phyloP scores from a whole-genome alignment of 2,329 filamentous ascomycete genomes.

The Alternaria alternata region DNA sequence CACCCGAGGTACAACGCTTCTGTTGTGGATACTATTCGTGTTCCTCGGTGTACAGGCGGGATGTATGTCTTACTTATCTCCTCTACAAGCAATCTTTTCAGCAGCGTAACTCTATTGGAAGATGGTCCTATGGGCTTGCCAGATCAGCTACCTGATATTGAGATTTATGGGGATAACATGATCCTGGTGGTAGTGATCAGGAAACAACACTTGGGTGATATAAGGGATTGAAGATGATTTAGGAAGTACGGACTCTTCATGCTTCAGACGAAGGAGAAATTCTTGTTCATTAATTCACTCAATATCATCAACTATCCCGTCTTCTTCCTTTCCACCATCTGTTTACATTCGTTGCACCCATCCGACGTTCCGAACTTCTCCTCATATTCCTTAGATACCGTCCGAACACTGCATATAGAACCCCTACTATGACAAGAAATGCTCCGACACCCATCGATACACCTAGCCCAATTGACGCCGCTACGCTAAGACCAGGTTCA shows the following conservation, averaged over 20 bases:
- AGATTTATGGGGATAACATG: background rate
- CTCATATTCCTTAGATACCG: background rate
- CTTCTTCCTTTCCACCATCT: background rate
- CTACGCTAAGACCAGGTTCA: background rate
- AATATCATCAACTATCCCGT: background rate
- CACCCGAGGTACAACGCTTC: background rate
- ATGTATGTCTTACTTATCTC: background rate
- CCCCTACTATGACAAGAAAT: background rate
- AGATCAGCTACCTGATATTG: background rate
- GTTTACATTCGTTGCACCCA: background rate
- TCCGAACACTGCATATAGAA: slow-evolving; percentile 1
- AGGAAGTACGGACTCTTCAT: background rate
- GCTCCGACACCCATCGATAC: slow-evolving; percentile 3
- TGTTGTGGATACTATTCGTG: background rate
- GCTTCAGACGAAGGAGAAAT: background rate
- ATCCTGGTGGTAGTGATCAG: too few species aligned
- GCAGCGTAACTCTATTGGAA: background rate
- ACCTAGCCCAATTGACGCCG: background rate
- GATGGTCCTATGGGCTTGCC: background rate
- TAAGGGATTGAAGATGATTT: background rate
- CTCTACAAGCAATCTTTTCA: background rate
- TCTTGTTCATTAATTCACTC: background rate
- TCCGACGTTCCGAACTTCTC: background rate
- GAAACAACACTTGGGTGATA: background rate
- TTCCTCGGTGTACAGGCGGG: background rate